Base-by-base conservation (phyloP, 805 yeast genomes). In the Tetrapisispora taiwanensis region DNA sequence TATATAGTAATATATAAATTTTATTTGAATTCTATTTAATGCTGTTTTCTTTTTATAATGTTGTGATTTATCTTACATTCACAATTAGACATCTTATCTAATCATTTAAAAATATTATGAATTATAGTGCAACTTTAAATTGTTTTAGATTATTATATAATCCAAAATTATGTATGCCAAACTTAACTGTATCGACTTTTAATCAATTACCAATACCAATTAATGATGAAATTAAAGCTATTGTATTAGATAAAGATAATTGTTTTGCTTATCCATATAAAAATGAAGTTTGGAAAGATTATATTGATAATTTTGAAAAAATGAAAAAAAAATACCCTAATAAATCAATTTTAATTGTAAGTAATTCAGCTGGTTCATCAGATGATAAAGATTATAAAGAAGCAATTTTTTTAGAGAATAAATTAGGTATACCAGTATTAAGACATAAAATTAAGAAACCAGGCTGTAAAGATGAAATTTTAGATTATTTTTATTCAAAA, bases 161-260 rank as follows among this genome's bases (percentile, higher is more conserved):
- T 48, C 95, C 95, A 0, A 67, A 75, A n/a, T 62, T 84, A 20
- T 77, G 87, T 49, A 56, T 79, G 19, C 95, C 95, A 0, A 84
- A 81, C 38, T 28, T 74, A 20, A 65, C 72, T 0, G 69, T 77
- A 13, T 58, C 73, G 15, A 75, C 78, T 0, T 82, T 83, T 52
- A 79, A 76, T 52, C 73, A 75, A 41, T 59, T 84, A 3, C 74
- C 80, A 0, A 58, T 82, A 3, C 85, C 92, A 27, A 38, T 65
- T 65, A 35, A 49, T 44, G 41, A 59, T 44, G 38, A 50, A 22
- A 82, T 85, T 46, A 81, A 77, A 55, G 95, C 88, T 0, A 73
- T 89, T 1, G 90, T 92, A 0, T 68, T 92, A 22, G 98, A 92
- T 58, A 92, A 92, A 60, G 98, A 92, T 65, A 92, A 92, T 62